A percentile compares a stretch with the other conserved stretches of the same genome.
Evolutionary conservation across 176 grass and related monocot genomes (phyloP).

Genomic region (Urochloa ruziziensis): DNA sequence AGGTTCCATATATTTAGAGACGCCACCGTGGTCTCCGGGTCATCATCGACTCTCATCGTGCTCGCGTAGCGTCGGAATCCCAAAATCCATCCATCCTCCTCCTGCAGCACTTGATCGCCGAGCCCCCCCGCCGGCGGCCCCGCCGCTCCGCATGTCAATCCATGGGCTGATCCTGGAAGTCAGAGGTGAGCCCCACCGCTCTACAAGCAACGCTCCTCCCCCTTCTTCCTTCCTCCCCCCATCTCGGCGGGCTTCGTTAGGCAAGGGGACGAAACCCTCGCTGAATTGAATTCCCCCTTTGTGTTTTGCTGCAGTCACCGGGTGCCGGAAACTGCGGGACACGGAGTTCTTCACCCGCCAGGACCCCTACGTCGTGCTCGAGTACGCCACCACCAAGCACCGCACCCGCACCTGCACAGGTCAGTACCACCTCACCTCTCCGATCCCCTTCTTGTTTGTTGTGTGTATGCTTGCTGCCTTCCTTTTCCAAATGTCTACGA

Average conservation of each 20-base stretch:
- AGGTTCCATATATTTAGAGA: too few relatives aligned
- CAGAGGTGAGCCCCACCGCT: conserved; percentile 50
- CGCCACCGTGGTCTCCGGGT: too few relatives aligned
- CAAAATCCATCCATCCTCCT: too few relatives aligned
- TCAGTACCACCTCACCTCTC: not conserved
- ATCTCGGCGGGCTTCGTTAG: not conserved
- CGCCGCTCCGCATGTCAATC: conserved; percentile 43
- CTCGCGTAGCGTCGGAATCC: not conserved
- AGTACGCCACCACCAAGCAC: conserved; percentile 70
- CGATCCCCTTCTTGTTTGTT: not conserved
- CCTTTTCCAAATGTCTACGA: not conserved
- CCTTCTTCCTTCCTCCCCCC: not conserved
- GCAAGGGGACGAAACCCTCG: not conserved
- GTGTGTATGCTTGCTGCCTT: not conserved
- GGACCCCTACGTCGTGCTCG: conserved; percentile 88
- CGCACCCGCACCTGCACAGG: conserved; percentile 85
- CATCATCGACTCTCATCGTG: too few relatives aligned
- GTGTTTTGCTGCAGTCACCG: conserved; percentile 50
- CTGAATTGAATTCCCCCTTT: not conserved
- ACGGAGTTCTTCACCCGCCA: conserved; percentile 81
- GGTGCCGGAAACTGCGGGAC: conserved; percentile 73
- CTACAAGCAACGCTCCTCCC: not conserved
- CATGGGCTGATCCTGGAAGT: conserved; percentile 74
- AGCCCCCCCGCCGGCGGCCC: too few relatives aligned
- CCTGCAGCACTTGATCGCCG: too few relatives aligned